phyloP scores from a whole-genome alignment of 1,139 yeast genomes.

The Keqinozyma sinolaborantium region DNA sequence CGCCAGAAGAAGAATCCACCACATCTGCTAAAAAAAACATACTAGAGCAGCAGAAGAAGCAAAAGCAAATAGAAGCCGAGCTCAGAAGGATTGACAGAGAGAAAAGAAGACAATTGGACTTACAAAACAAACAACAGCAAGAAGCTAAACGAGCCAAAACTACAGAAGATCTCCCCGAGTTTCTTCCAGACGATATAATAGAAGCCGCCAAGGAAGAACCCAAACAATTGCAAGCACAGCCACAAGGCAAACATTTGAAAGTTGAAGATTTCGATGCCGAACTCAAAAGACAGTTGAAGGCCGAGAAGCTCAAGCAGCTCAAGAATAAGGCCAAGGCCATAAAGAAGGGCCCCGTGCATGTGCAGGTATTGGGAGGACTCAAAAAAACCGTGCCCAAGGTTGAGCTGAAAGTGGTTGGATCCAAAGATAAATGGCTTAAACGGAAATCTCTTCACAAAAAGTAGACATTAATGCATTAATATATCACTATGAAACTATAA shows the following conservation, averaged over 20 bases:
- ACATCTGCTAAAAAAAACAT: constrained; percentile 24
- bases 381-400: constrained; percentile 44
- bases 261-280: constrained; percentile 32
- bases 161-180: constrained; percentile 41
- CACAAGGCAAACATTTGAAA: constrained; percentile 31
- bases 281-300: constrained; percentile 26
- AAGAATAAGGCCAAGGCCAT: constrained; percentile 36
- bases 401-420: constrained; percentile 35
- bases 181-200: constrained; percentile 47
- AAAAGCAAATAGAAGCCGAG: constrained; percentile 27
- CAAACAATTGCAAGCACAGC: constrained; percentile 7
- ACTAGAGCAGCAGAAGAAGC: constrained; percentile 32
- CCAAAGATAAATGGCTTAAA: constrained; percentile 58
- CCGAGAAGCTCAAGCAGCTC: constrained; percentile 39
- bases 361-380: constrained; percentile 33
- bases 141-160: constrained; percentile 24
- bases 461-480: constrained; percentile 1
- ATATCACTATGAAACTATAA: constrained; percentile 1
- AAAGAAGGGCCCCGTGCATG: constrained; percentile 57
- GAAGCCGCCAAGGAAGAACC: constrained; percentile 21
- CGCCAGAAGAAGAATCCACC: constrained; percentile 46
- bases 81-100: constrained; percentile 37
- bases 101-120: constrained; percentile 49
- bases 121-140: constrained; percentile 47
- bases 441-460: constrained; percentile 48